phyloP scores from a whole-genome alignment of 352 stramenopile species.

The Globisporangium perplexum region DNA sequence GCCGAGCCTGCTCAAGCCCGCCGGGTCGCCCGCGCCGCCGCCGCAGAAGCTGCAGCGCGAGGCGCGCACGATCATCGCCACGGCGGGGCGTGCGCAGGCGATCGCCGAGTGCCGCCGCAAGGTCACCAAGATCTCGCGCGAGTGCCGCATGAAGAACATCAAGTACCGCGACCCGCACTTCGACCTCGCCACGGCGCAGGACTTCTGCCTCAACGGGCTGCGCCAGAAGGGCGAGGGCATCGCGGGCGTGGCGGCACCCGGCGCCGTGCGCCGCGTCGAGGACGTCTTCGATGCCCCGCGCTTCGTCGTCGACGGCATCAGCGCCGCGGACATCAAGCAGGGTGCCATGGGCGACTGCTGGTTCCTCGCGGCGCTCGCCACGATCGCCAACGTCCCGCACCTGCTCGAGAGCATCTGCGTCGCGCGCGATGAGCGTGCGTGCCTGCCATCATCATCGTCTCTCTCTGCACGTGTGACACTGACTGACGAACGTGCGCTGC shows the following conservation, averaged over 20 bases:
- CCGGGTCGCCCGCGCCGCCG: background rate
- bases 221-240: constrained; percentile 11
- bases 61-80: constrained; percentile 23
- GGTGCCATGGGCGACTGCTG: constrained; percentile 75
- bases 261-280: constrained; percentile 21
- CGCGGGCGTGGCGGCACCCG: constrained; percentile 13
- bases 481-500: background rate
- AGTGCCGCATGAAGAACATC: constrained; percentile 35
- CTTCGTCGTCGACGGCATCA: constrained; percentile 50
- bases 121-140: constrained; percentile 31
- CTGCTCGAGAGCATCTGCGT: constrained; percentile 64
- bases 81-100: constrained; percentile 19
- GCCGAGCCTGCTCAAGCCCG: constrained; percentile 5
- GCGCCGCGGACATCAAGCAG: constrained; percentile 65
- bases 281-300: constrained; percentile 32
- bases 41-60: constrained; percentile 15
- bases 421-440: constrained; percentile 26
- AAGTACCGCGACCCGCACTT: constrained; percentile 45
- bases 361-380: constrained; percentile 69
- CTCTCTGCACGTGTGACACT: background rate
- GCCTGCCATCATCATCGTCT: too few species aligned
- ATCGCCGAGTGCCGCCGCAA: constrained; percentile 30
- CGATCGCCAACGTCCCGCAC: constrained; percentile 56
- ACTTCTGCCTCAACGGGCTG: constrained; percentile 26
- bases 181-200: constrained; percentile 15